phyloP scores from a whole-genome alignment of 805 yeast species.

The Wickerhamiella domercqiae region DNA sequence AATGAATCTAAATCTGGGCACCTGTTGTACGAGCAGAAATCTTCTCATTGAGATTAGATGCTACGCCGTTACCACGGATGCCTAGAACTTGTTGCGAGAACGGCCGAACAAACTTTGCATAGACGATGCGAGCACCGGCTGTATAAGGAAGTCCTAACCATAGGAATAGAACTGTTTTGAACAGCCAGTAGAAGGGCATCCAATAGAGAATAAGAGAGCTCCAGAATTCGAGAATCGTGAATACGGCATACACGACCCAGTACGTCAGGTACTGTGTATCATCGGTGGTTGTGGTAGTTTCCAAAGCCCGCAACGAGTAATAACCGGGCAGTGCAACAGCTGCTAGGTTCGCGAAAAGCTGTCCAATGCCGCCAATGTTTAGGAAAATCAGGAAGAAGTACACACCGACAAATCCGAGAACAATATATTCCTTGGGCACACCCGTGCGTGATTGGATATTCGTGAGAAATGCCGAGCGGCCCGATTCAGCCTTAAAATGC shows the following conservation, averaged over 20 bases:
- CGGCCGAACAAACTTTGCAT: slow-evolving; percentile 53
- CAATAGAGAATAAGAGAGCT: slow-evolving; percentile 81
- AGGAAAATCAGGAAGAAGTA: slow-evolving; percentile 71
- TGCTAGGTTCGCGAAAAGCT: slow-evolving; percentile 79
- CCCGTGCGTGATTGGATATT: slow-evolving; percentile 23
- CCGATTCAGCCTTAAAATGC: slow-evolving; percentile 21
- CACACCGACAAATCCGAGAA: slow-evolving; percentile 43
- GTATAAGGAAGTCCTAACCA: slow-evolving; percentile 79
- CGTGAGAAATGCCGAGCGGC: slow-evolving; percentile 21
- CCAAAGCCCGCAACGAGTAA: slow-evolving; percentile 70
- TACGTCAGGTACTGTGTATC: slow-evolving; percentile 83
- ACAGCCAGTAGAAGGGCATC: slow-evolving; percentile 91
- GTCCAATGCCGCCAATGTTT: slow-evolving; percentile 91
- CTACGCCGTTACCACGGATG: slow-evolving; percentile 14
- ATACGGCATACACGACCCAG: slow-evolving; percentile 95
- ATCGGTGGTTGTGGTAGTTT: slow-evolving; percentile 50
- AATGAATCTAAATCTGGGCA: neutral
- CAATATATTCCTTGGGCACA: slow-evolving; percentile 74
- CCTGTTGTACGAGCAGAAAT: slow-evolving; percentile 5
- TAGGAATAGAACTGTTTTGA: slow-evolving; percentile 76
- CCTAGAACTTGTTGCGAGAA: slow-evolving; percentile 26
- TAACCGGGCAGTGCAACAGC: slow-evolving; percentile 87
- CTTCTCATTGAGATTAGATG: slow-evolving; percentile 21
- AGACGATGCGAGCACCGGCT: slow-evolving; percentile 71
- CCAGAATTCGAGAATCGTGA: slow-evolving; percentile 93